Conservation (phyloP, 345 rosid genomes). For the Eucalyptus brandiana region DNA sequence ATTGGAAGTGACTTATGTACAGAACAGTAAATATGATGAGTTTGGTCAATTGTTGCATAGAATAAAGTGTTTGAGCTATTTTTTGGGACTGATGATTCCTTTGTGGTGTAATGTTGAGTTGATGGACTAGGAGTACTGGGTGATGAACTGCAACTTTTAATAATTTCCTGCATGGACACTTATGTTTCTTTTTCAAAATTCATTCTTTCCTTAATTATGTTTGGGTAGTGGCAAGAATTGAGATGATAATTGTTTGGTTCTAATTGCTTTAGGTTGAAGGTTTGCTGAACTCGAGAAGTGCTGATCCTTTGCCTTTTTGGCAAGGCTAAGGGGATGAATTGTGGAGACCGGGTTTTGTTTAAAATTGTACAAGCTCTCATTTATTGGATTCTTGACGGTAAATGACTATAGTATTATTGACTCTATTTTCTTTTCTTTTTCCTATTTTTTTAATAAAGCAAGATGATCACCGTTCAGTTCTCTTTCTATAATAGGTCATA, state of each 20-base stretch:
- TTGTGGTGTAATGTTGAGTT: background rate
- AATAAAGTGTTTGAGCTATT: background rate
- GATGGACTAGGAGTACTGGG: background rate
- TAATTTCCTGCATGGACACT: background rate
- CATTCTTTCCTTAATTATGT: too few species aligned
- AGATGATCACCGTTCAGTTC: too few species aligned
- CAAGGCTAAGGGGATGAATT: too few species aligned
- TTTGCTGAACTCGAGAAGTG: too few species aligned
- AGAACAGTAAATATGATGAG: background rate
- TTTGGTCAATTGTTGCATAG: background rate
- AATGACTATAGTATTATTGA: too few species aligned
- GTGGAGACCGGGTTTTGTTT: too few species aligned
- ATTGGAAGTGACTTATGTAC: background rate
- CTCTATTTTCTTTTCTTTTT: too few species aligned
- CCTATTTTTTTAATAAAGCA: too few species aligned
- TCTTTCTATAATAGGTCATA: too few species aligned
- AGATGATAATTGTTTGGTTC: background rate
- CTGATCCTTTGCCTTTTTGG: too few species aligned
- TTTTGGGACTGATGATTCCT: background rate
- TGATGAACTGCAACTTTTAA: background rate
- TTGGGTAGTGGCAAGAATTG: background rate
- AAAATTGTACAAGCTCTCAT: background rate
- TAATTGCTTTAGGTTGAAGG: background rate
- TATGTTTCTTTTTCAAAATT: too few species aligned
- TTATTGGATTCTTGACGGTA: too few species aligned